Percentiles rank a stretch among this genome's conserved stretches.
Evolutionary conservation across 306 rosid species (phyloP).

Genomic region (Ziziphus jujuba): DNA sequence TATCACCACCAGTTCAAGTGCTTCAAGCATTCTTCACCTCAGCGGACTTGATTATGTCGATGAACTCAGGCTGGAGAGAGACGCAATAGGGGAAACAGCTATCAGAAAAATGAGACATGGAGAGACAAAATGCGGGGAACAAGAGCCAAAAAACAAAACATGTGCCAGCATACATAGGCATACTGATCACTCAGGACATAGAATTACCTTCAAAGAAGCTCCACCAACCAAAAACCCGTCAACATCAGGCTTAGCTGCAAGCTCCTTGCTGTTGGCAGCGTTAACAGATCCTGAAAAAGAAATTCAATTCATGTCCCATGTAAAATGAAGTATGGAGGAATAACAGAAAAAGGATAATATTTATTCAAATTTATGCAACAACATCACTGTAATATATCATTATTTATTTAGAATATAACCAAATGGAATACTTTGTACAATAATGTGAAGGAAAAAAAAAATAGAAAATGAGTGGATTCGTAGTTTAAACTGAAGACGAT

Average conservation of each 20-base stretch:
- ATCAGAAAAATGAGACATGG: not conserved
- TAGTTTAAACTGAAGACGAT: not conserved
- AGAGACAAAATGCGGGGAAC: not conserved
- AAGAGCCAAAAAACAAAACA: not conserved
- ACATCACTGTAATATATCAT: not conserved
- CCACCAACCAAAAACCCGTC: slow-evolving; percentile 58
- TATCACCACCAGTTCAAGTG: slow-evolving; percentile 1
- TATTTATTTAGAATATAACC: not conserved
- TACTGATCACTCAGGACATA: not conserved
- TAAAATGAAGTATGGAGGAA: not conserved
- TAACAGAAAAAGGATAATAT: not conserved
- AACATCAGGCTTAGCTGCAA: slow-evolving; percentile 41
- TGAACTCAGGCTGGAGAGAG: slow-evolving; percentile 41
- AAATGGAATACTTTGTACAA: not conserved
- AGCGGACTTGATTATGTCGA: slow-evolving; percentile 45
- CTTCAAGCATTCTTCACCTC: slow-evolving; percentile 37
- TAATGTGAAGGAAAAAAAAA: not conserved
- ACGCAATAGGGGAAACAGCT: not conserved
- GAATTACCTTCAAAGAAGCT: slow-evolving; percentile 45
- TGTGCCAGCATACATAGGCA: not conserved
- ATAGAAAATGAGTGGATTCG: not conserved
- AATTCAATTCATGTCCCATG: not conserved
- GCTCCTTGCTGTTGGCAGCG: slow-evolving; percentile 44
- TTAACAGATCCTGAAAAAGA: slow-evolving; percentile 42
- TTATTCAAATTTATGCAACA: too few relatives aligned